Conservation (phyloP, 176 grass and related monocot genomes). For the Oryza rufipogon region DNA sequence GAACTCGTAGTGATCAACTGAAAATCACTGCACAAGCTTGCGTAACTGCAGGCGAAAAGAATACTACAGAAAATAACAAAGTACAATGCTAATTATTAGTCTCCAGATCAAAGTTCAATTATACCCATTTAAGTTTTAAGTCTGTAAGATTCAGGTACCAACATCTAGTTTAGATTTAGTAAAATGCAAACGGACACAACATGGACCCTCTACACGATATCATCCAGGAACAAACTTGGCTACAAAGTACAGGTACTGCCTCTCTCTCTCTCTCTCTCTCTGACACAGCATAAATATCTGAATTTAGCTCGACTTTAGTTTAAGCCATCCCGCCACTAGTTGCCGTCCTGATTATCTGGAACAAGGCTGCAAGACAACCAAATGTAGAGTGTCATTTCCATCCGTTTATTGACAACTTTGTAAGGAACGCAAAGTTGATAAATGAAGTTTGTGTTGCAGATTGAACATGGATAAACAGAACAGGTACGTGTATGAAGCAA, state of each 20-base stretch:
- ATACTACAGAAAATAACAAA: neutral
- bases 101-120: conserved; percentile 6
- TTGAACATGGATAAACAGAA: neutral
- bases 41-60: neutral
- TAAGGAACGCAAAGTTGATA: neutral
- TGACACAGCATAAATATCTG: neutral
- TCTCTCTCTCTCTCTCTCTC: conserved; percentile 34
- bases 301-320: conserved; percentile 38
- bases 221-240: conserved; percentile 28
- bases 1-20: too few species aligned
- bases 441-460: neutral
- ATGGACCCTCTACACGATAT: conserved; percentile 23
- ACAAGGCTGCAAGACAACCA: conserved; percentile 56
- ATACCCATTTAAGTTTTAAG: conserved; percentile 28
- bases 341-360: conserved; percentile 67
- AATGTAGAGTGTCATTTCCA: neutral
- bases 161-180: conserved; percentile 17
- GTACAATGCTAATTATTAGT: neutral
- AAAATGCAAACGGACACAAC: neutral
- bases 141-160: conserved; percentile 23
- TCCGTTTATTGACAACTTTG: neutral
- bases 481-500: neutral
- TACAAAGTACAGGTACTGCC: conserved; percentile 34
- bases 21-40: too few species aligned
- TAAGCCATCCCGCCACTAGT: conserved; percentile 57